Base-by-base conservation (phyloP, 2,329 filamentous ascomycete species). In the Stachybotrys elegans region DNA sequence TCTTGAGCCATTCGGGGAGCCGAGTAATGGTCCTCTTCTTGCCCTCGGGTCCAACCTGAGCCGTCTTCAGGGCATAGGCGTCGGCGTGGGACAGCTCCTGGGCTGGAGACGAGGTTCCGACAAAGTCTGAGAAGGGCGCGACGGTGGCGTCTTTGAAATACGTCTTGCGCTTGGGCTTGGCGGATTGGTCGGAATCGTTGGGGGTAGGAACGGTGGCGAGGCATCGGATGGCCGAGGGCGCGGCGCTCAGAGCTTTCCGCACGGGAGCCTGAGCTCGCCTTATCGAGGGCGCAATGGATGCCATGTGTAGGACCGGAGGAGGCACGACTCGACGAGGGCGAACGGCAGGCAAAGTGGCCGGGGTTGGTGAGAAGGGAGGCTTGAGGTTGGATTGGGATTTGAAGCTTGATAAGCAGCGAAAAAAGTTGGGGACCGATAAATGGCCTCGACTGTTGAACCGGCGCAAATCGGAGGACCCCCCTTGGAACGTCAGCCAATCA, bases 1-100 rank as follows among this genome's bases (percentile, higher is more conserved):
- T 98, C 76, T 97, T 96, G 51, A 98, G 80, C 93, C 93, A 98
- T 54, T 85, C 79, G 17, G 93, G 93, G 40, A 98, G 73, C 39
- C 93, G 83, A 13, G 81, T 84, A 55, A 84, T 79, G 54, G 79
- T 82, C 52, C 71, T 73, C 62, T 81, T 79, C 62, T 74, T 78
- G 48, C 79, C 79, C 22, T 72, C 73, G 17, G 81, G 81, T 29
- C 81, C 81, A 55, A 84, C 81, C 59, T 83, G 72, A 52, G 78
- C 81, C 31, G 81, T 84, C 52, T 75, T 73, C 34, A 83, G 69
- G 44, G 74, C 70, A 61, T 81, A 81, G 6, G 79, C 78, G 43
- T 84, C 80, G 51, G 68, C 61, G 6, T 69, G 55, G 1, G 75
- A 54, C 5, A 83, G 61, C 4, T 75, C 56, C 47, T 70, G 54